These are phyloP conservation scores for Phytophthora ramorum DNA, from an alignment of 352 stramenopile genomes.

Conservation along the genomic window DNA sequence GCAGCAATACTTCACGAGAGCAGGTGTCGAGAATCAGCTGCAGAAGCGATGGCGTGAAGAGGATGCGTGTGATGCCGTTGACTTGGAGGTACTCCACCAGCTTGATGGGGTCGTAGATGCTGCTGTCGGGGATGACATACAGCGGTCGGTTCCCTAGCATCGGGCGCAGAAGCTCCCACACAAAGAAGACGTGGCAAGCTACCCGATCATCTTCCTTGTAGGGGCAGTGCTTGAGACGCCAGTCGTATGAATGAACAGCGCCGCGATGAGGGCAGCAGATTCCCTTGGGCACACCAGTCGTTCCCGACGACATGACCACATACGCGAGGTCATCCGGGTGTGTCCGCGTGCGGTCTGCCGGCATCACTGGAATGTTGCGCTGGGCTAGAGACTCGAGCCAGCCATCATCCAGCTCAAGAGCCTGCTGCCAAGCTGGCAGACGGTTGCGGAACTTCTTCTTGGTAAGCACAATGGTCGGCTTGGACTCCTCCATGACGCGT, in stretches of 20 bases:
- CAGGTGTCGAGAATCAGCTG: constrained; percentile 88
- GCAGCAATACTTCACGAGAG: constrained; percentile 53
- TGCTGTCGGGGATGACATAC: constrained; percentile 92
- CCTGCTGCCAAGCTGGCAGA: constrained; percentile 72
- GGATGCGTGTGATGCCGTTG: constrained; percentile 89
- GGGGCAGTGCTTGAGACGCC: constrained; percentile 81
- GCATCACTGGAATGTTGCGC: constrained; percentile 54
- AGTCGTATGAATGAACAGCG: constrained; percentile 93
- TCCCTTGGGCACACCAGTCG: constrained; percentile 92
- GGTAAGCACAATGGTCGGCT: constrained; percentile 88
- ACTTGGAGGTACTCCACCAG: constrained; percentile 82
- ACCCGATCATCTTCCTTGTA: constrained; percentile 82
- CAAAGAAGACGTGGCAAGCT: constrained; percentile 95
- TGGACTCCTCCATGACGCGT: constrained; percentile 89
- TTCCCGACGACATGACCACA: constrained; percentile 94
- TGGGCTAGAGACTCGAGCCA: constrained; percentile 46
- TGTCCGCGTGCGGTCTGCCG: constrained; percentile 57
- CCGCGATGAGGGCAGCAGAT: constrained; percentile 94
- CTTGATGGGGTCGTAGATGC: constrained; percentile 91
- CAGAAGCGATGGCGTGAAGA: constrained; percentile 94
- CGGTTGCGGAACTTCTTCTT: constrained; percentile 76
- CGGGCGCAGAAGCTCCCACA: constrained; percentile 93
- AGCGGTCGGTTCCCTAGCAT: constrained; percentile 90
- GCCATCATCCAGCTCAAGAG: constrained; percentile 70
- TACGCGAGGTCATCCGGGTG: constrained; percentile 92